Evolutionary conservation across 352 stramenopile species (phyloP), one percentile per base, ranked within the genome.

Genomic region (Globisporangium nunn): DNA sequence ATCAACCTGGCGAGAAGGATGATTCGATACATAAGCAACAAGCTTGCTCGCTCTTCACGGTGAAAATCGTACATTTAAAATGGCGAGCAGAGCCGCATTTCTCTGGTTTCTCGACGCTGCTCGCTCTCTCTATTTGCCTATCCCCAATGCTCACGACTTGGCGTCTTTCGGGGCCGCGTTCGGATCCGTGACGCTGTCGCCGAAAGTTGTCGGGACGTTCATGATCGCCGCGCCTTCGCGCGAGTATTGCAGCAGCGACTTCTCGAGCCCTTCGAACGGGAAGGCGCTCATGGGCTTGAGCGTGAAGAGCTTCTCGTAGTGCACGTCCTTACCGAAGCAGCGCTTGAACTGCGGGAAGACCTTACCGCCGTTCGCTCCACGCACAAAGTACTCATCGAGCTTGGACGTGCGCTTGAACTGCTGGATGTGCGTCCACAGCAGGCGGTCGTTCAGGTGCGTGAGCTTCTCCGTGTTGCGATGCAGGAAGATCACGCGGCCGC

Each of bases 381-480:
- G 75, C 41, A 84, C 74, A 63, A 78, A 64, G 53, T 87, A 87
- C 39, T 61, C 65, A 0, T 71, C 62, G 5, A 77, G 52, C 37
- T 75, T 66, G 53, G 68, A 64, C 47, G 64, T 63, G 47, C 47
- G 70, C n/a, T 80, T 74, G 58, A 67, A 83, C 41, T 85, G 66
- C 54, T 85, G 75, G 62, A 83, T 78, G 43, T 87, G 76, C 1
- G 72, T 84, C 71, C 74, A 81, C 46, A 81, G 47, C 41, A 75
- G 64, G 31, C 68, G 64, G 62, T 78, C 73, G 56, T 81, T 61
- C 48, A 61, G 23, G 48, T 61, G 48, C 39, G 55, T 61, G 30
- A 95, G 62, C 70, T 95, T 95, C 60, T 92, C 86, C 28, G 74
- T 85, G 60, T 95, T 93, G 29, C 85, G 82, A 61, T 95, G 85